Evolutionary conservation across 805 yeast species (phyloP).

Genomic region (Cyberlindnera nakhonratchasimensis): DNA sequence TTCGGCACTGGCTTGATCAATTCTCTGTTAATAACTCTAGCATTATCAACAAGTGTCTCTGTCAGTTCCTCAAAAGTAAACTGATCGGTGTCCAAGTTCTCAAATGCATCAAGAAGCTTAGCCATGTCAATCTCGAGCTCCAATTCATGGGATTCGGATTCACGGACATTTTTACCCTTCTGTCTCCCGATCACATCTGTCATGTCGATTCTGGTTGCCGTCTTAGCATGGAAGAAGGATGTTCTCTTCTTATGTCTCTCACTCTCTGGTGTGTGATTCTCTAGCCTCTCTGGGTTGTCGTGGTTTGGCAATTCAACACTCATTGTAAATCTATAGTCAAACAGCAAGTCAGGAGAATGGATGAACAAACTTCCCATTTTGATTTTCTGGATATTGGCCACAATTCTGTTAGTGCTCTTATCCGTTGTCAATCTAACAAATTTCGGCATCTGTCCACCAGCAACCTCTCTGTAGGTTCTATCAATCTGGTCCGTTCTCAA

Average conservation of each 20-base stretch:
- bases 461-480: slow-evolving; percentile 56
- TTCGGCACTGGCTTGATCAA: slow-evolving; percentile 15
- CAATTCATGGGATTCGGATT: slow-evolving; percentile 38
- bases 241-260: slow-evolving; percentile 70
- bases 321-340: slow-evolving; percentile 73
- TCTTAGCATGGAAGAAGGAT: slow-evolving; percentile 69
- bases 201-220: slow-evolving; percentile 69
- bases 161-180: slow-evolving; percentile 26
- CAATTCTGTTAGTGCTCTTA: slow-evolving; percentile 59
- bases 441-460: slow-evolving; percentile 61
- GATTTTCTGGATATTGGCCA: slow-evolving; percentile 68
- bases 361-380: slow-evolving; percentile 70
- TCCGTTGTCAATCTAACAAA: slow-evolving; percentile 66
- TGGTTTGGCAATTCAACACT: slow-evolving; percentile 74
- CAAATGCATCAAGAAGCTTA: slow-evolving; percentile 38
- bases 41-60: slow-evolving; percentile 56
- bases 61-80: slow-evolving; percentile 57
- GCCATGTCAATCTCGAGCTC: slow-evolving; percentile 50
- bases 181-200: slow-evolving; percentile 47
- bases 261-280: slow-evolving; percentile 48
- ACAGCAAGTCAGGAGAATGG: slow-evolving; percentile 70
- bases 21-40: slow-evolving; percentile 38
- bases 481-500: slow-evolving; percentile 64
- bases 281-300: slow-evolving; percentile 51
- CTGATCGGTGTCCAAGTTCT: slow-evolving; percentile 41